A percentile compares a stretch with the other conserved stretches of the same genome.
Conservation (phyloP, 331 rosid genomes). For the Arachis monticola region DNA sequence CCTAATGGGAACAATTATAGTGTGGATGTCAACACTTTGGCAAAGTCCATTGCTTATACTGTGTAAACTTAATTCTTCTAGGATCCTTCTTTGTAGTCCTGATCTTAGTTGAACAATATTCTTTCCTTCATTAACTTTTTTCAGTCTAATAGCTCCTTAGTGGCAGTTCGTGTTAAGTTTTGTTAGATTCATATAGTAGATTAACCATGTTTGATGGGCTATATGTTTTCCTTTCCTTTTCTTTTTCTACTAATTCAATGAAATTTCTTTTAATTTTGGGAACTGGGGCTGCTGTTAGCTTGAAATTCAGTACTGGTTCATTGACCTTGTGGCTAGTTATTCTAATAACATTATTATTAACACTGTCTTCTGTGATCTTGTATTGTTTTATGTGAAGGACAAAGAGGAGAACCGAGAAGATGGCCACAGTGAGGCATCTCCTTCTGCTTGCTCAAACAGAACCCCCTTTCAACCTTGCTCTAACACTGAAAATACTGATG, state of each 20-base stretch:
- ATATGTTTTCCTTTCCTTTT: not conserved
- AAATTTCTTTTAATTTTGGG: not conserved
- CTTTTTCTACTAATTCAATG: constrained; percentile 5
- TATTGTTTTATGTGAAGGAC: constrained; percentile 38
- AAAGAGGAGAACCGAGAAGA: constrained; percentile 27
- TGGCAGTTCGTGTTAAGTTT: constrained; percentile 18
- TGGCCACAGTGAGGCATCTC: constrained; percentile 27
- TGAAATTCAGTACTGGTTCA: constrained; percentile 10
- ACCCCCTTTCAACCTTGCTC: constrained; percentile 32
- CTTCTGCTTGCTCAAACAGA: constrained; percentile 36
- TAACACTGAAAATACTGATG: constrained; percentile 19
- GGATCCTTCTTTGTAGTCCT: constrained; percentile 18
- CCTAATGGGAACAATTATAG: not conserved
- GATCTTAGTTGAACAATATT: not conserved
- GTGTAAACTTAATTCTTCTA: constrained; percentile 1
- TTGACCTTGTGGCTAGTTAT: not conserved
- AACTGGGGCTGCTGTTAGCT: not conserved
- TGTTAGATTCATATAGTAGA: constrained; percentile 8
- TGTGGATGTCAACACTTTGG: not conserved
- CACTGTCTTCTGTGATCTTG: constrained; percentile 20
- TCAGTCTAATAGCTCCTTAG: not conserved
- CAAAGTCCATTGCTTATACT: constrained; percentile 3
- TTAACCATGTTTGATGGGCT: constrained; percentile 7
- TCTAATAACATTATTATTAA: not conserved
- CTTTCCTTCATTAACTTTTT: not conserved